phyloP scores from a whole-genome alignment of 179 eudicot species.

The Silene vulgaris region DNA sequence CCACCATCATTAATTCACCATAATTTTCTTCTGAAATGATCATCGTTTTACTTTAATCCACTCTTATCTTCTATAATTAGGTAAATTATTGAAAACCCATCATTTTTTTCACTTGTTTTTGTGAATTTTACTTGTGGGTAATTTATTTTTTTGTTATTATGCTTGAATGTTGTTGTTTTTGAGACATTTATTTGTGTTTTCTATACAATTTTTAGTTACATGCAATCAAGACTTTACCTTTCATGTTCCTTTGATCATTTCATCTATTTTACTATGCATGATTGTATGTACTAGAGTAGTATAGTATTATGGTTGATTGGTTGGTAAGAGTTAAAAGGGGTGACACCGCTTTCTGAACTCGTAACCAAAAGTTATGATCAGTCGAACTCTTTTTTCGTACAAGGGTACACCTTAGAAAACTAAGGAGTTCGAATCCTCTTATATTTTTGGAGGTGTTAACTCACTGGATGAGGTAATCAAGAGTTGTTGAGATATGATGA shows the following conservation, averaged over 20 bases:
- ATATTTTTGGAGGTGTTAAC: background rate
- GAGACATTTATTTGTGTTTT: background rate
- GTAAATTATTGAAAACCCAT: background rate
- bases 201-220: background rate
- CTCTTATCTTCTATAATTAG: background rate
- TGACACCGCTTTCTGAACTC: too few species aligned
- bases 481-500: background rate
- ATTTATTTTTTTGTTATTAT: background rate
- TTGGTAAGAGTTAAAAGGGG: too few species aligned
- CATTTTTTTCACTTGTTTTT: background rate
- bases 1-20: background rate
- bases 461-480: background rate
- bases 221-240: background rate
- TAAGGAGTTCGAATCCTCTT: too few species aligned
- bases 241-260: background rate
- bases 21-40: slow-evolving; percentile 9
- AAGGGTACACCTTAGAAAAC: too few species aligned
- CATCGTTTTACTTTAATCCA: slow-evolving; percentile 1
- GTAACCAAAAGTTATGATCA: too few species aligned
- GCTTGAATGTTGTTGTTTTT: background rate
- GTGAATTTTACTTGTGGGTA: slow-evolving; percentile 5
- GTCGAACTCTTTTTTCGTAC: too few species aligned
- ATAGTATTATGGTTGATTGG: background rate
- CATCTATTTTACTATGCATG: background rate
- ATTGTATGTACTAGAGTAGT: background rate